A percentile compares a stretch with the other conserved stretches of the same genome.
phyloP scores from a whole-genome alignment of 78 protist species.

The Pelomyxa schiedti region DNA sequence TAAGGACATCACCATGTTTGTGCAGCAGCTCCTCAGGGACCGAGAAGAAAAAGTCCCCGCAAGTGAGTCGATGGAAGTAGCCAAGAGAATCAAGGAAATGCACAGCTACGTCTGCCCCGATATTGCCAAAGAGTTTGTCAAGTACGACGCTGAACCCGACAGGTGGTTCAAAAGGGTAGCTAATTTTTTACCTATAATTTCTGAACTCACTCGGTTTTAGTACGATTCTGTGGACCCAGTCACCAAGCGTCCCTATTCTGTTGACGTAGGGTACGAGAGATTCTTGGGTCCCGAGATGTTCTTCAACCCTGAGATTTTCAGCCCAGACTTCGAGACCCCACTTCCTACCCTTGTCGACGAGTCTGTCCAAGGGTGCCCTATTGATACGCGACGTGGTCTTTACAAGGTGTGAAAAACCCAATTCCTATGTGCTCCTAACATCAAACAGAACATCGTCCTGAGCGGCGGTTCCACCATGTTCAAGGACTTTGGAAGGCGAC shows the following conservation, averaged over 20 bases:
- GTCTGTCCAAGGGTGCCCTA: conserved; percentile 88
- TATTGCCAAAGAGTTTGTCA: conserved; percentile 82
- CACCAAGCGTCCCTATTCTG: conserved; percentile 3
- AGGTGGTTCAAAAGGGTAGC: conserved; percentile 68
- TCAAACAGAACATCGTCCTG: conserved; percentile 75
- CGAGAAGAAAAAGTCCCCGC: conserved; percentile 86
- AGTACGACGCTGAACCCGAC: conserved; percentile 83
- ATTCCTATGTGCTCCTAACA: neutral
- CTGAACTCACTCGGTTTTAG: no score
- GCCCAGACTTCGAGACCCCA: conserved; percentile 75
- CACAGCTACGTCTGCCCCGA: conserved; percentile 90
- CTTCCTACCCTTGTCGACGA: conserved; percentile 85
- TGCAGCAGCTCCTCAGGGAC: conserved; percentile 90
- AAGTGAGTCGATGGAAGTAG: conserved; percentile 79
- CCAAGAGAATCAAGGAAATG: conserved; percentile 84
- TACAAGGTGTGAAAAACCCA: conserved; percentile 64
- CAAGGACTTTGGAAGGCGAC: conserved; percentile 86
- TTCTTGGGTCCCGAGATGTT: conserved; percentile 99
- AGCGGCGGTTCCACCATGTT: conserved; percentile 99
- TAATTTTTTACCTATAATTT: no score
- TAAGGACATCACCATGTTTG: conserved; percentile 89
- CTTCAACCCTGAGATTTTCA: conserved; percentile 97
- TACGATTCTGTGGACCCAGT: conserved; percentile 1
- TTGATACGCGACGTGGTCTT: conserved; percentile 86
- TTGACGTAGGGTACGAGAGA: conserved; percentile 96